Evolutionary conservation across 768 basidiomycete genomes (phyloP).

Genomic region (Gyrodon lividus): DNA sequence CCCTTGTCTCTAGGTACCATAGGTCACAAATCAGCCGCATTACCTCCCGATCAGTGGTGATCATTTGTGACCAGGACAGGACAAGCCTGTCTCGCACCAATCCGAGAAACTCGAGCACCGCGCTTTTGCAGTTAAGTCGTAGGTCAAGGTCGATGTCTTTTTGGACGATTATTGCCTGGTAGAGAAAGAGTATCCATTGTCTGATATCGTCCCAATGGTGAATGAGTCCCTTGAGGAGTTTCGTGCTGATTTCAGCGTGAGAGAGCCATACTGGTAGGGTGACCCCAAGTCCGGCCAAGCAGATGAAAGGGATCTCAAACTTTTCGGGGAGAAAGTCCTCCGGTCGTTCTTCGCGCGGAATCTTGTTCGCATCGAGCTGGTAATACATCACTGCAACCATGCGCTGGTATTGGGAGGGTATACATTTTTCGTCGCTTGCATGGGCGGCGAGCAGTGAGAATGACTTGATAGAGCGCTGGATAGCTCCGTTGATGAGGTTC

Average conservation of each 20-base stretch:
- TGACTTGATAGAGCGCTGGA: constrained; percentile 10
- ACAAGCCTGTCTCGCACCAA: constrained; percentile 24
- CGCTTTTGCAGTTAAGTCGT: constrained; percentile 24
- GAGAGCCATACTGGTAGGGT: constrained; percentile 25
- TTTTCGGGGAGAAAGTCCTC: constrained; percentile 2
- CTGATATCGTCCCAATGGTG: constrained; percentile 26
- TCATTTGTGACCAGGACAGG: constrained; percentile 26
- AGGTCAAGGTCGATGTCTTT: constrained; percentile 2
- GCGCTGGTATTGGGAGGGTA: constrained; percentile 20
- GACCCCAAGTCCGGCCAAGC: constrained; percentile 20
- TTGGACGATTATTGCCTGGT: constrained; percentile 12
- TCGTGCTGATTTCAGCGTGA: constrained; percentile 8
- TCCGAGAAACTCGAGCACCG: constrained; percentile 27
- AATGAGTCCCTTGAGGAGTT: constrained; percentile 16
- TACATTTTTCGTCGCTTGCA: constrained; percentile 12
- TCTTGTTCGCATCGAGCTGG: constrained; percentile 17
- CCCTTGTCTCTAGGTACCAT: constrained; percentile 26
- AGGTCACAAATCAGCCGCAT: constrained; percentile 29
- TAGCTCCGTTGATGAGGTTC: constrained; percentile 15
- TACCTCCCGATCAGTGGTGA: constrained; percentile 24
- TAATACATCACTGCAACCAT: constrained; percentile 22
- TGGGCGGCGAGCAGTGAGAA: constrained; percentile 15
- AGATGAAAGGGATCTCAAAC: constrained; percentile 14
- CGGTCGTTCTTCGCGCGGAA: constrained; percentile 12
- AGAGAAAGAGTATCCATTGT: constrained; percentile 26